Evolutionary conservation across 1,284 basidiomycete species (phyloP).

Genomic region (Phlebopus sp.): DNA sequence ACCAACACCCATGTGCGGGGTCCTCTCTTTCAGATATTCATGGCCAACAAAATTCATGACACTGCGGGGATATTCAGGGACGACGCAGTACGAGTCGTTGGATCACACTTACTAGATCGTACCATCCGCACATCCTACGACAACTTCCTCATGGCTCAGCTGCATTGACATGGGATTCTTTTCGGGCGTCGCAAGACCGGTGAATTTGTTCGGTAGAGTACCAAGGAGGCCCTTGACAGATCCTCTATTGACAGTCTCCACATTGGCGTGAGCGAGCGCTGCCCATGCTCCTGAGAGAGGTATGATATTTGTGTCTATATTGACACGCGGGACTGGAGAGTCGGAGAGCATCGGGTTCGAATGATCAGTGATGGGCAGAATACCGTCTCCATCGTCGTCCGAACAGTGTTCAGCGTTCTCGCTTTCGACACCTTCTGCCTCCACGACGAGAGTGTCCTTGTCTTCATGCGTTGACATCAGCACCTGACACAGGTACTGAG

Average conservation of each 20-base stretch:
- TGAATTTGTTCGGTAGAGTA: slow-evolving; percentile 59
- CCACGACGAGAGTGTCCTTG: slow-evolving; percentile 35
- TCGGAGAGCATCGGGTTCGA: slow-evolving; percentile 11
- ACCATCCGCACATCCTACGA: slow-evolving; percentile 84
- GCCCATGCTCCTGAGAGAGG: slow-evolving; percentile 68
- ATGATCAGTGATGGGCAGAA: slow-evolving; percentile 11
- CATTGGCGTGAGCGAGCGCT: slow-evolving; percentile 44
- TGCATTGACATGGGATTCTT: slow-evolving; percentile 91
- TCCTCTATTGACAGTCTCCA: slow-evolving; percentile 34
- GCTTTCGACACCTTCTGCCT: slow-evolving; percentile 32
- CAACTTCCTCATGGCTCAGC: slow-evolving; percentile 80
- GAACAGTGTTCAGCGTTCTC: slow-evolving; percentile 12
- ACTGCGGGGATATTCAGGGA: slow-evolving; percentile 31
- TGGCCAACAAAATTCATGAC: slow-evolving; percentile 61
- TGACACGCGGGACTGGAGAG: slow-evolving; percentile 39
- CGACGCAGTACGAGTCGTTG: not conserved
- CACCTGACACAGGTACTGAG: slow-evolving; percentile 53
- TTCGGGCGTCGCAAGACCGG: slow-evolving; percentile 73
- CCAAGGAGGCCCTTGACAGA: slow-evolving; percentile 59
- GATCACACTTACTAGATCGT: slow-evolving; percentile 70
- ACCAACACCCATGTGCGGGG: not conserved
- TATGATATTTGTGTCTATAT: slow-evolving; percentile 60
- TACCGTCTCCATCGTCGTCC: slow-evolving; percentile 9
- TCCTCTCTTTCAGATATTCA: slow-evolving; percentile 36
- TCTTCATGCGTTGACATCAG: slow-evolving; percentile 76